Base-by-base conservation (phyloP, 2,329 filamentous ascomycete genomes). In the Hypoxylon sp. region DNA sequence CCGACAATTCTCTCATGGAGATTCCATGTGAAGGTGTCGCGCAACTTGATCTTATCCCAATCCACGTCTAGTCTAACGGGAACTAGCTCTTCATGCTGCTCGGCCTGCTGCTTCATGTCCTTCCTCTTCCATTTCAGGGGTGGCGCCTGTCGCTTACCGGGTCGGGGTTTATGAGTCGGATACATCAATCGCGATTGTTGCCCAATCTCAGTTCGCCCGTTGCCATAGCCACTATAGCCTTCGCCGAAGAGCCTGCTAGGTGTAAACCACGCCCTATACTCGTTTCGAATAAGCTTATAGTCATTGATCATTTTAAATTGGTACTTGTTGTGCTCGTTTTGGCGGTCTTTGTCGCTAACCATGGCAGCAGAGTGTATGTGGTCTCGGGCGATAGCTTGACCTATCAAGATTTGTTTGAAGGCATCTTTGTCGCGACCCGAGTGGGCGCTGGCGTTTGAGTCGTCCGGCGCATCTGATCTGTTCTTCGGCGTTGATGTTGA, bases 11-110 rank as follows among this genome's bases (percentile, higher is more conserved):
- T 91, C 79, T 99, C 96, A 81, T 98, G 93, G 37, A 98, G 86
- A 80, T 99, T 99, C 94, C 95, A 99, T 2, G 96, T 98, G 74
- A 99, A 98, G 0, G 96, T 98, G 80, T 99, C 96, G 79, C 96
- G 92, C 67, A 99, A 86, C 81, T 96, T 96, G 74, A 98, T 89
- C 83, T 97, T 97, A 73, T 98, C 95, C 87, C 93, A 92, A 76
- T 99, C 96, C 54, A 98, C 93, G 75, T 99, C 96, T 60, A 99
- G 83, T 52, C 96, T 89, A 72, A 99, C 88, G 2, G 96, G 96
- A 0, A 98, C 93, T 59, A 99, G 84, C 77, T 98, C 94, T 79
- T 99, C 96, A 59, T 93, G 86, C 77, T 95, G 92, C 74, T 98
- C 95, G 24, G 93, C 94, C 82, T 98, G 96, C 73, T 90, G 88